Conservation (phyloP, 31 red algal genomes). For the Endocladia muricata region DNA sequence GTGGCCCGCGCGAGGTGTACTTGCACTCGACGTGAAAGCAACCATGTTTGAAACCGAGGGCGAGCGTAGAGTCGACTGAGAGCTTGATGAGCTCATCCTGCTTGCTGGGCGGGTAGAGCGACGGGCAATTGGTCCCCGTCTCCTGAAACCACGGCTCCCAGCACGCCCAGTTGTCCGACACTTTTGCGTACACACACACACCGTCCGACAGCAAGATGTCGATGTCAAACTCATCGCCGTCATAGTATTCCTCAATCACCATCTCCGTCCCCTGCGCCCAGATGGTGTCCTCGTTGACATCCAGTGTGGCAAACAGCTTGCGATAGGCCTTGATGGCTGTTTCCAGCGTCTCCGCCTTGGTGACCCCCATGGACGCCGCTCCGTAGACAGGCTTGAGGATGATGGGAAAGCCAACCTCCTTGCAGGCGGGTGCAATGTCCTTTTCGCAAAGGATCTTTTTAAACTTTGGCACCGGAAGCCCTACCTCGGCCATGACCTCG, state of each 20-base stretch:
- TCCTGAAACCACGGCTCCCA: constrained; percentile 96
- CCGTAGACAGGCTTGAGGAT: constrained; percentile 91
- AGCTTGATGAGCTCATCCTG: constrained; percentile 80
- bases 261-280: constrained; percentile 92
- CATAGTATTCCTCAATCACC: constrained; percentile 92
- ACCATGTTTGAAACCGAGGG: constrained; percentile 84
- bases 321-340: constrained; percentile 29
- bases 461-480: constrained; percentile 75
- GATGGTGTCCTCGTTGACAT: constrained; percentile 63
- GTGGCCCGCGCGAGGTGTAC: constrained; percentile 85
- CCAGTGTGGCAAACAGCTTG: constrained; percentile 43
- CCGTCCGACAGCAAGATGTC: constrained; percentile 87
- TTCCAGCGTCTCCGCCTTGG: constrained; percentile 29
- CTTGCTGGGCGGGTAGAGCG: constrained; percentile 57
- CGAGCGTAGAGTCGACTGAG: constrained; percentile 54
- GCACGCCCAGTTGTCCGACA: constrained; percentile 97
- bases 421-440: constrained; percentile 60
- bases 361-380: constrained; percentile 88
- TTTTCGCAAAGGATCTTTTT: constrained; percentile 25
- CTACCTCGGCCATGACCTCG: constrained; percentile 70
- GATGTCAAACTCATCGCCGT: constrained; percentile 96
- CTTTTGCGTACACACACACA: constrained; percentile 70
- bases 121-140: constrained; percentile 87
- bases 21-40: constrained; percentile 92
- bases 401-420: constrained; percentile 89